Percentiles rank a stretch among this genome's conserved stretches.
phyloP scores from a whole-genome alignment of 805 yeast species.

The Candida andamanensis region DNA sequence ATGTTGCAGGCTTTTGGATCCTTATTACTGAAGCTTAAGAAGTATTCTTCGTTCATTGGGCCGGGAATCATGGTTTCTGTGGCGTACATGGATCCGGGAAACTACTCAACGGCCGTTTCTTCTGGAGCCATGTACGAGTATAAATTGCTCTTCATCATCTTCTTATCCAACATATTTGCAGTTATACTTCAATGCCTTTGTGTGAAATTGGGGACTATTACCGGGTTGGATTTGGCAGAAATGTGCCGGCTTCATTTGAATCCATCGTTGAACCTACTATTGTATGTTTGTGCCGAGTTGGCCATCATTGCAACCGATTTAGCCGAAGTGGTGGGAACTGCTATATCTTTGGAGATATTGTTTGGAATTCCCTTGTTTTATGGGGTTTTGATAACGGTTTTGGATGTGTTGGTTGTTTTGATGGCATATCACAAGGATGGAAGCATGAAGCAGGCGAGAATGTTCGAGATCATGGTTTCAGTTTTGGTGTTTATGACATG shows the following conservation, averaged over 20 bases:
- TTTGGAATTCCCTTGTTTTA: conserved; percentile 72
- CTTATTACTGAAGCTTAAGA: conserved; percentile 30
- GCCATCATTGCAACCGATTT: conserved; percentile 95
- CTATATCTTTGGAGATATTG: conserved; percentile 82
- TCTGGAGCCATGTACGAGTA: conserved; percentile 87
- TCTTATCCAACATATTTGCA: conserved; percentile 81
- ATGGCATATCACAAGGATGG: conserved; percentile 86
- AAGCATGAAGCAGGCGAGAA: conserved; percentile 67
- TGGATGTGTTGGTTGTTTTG: conserved; percentile 80
- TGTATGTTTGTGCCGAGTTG: conserved; percentile 77
- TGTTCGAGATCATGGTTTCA: conserved; percentile 80
- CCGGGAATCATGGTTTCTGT: conserved; percentile 95
- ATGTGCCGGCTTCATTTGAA: conserved; percentile 77
- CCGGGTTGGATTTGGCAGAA: conserved; percentile 88
- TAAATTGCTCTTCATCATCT: conserved; percentile 69
- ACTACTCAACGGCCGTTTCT: conserved; percentile 90
- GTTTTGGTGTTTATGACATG: conserved; percentile 76
- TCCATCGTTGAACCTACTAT: conserved; percentile 48
- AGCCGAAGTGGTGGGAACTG: conserved; percentile 98
- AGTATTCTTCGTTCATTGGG: conserved; percentile 70
- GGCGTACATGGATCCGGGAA: conserved; percentile 97
- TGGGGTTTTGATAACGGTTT: conserved; percentile 80
- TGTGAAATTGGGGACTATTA: conserved; percentile 86
- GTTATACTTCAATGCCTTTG: conserved; percentile 80
- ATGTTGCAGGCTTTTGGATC: too few relatives aligned